Conservation (phyloP, 2,329 filamentous ascomycete species). For the Aureobasidium vineae region DNA sequence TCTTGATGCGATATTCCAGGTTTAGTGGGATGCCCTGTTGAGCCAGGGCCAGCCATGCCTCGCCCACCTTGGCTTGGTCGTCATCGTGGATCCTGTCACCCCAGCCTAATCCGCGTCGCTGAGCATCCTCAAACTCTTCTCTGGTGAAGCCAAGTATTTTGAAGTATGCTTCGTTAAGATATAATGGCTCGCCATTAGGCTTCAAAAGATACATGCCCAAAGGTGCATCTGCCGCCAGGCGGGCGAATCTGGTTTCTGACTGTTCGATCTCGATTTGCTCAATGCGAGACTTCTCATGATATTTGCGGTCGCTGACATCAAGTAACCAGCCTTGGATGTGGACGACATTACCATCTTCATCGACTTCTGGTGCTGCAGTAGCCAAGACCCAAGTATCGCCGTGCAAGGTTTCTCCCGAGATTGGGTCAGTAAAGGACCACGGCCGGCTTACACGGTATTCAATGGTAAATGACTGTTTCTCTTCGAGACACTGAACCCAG, state of each 20-base stretch:
- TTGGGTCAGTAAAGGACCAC: conserved; percentile 36
- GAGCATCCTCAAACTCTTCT: conserved; percentile 29
- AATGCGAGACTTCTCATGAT: conserved; percentile 40
- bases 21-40: conserved; percentile 37
- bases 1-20: conserved; percentile 42
- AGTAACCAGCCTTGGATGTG: conserved; percentile 39
- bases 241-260: conserved; percentile 42
- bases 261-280: conserved; percentile 33
- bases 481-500: conserved; percentile 37
- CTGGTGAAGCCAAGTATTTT: conserved; percentile 38
- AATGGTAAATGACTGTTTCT: conserved; percentile 39
- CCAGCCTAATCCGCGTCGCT: conserved; percentile 35
- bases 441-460: conserved; percentile 42
- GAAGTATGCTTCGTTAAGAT: conserved; percentile 44
- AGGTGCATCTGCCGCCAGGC: conserved; percentile 43
- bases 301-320: conserved; percentile 39
- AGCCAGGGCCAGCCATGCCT: conserved; percentile 37
- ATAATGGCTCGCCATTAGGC: conserved; percentile 38
- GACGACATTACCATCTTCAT: conserved; percentile 34
- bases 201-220: conserved; percentile 43
- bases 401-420: conserved; percentile 32
- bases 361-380: conserved; percentile 37
- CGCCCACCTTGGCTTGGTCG: conserved; percentile 39
- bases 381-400: conserved; percentile 38
- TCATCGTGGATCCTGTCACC: conserved; percentile 32